Percentiles rank a stretch among this genome's conserved stretches.
These are phyloP conservation scores for Coemansia sp. DNA, from an alignment of 192 early-diverging fungal genomes.

Conservation along the genomic window DNA sequence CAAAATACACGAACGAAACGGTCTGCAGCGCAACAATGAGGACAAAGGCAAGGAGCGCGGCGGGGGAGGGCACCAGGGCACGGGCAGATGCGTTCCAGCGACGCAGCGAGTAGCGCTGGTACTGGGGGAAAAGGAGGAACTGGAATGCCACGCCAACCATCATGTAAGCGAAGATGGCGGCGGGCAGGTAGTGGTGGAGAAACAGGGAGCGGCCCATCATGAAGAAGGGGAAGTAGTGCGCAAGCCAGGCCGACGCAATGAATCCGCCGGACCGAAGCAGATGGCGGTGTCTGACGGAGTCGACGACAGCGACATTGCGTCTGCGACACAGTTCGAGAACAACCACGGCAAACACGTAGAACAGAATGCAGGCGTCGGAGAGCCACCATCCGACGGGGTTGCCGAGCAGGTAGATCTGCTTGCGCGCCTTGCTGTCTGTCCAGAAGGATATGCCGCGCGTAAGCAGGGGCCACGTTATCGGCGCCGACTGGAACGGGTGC, in stretches of 20 bases:
- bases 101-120: conserved; percentile 44
- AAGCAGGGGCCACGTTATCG: conserved; percentile 88
- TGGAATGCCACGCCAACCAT: conserved; percentile 60
- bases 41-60: conserved; percentile 48
- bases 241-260: conserved; percentile 63
- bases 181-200: conserved; percentile 81
- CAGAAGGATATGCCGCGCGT: conserved; percentile 91
- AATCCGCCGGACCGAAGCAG: conserved; percentile 58
- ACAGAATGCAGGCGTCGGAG: conserved; percentile 28
- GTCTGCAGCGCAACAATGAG: conserved; percentile 53
- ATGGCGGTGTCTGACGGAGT: conserved; percentile 35
- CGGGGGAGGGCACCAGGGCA: conserved; percentile 33
- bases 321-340: conserved; percentile 70
- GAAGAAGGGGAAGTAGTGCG: conserved; percentile 81
- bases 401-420: conserved; percentile 90
- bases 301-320: conserved; percentile 68
- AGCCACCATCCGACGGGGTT: conserved; percentile 90
- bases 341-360: conserved; percentile 64
- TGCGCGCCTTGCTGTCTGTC: conserved; percentile 69
- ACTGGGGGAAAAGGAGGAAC: conserved; percentile 54
- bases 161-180: conserved; percentile 74
- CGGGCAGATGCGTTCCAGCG: conserved; percentile 39
- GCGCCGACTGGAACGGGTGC: conserved; percentile 88
- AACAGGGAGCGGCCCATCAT: conserved; percentile 71
- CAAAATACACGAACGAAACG: conserved; percentile 72